These are phyloP conservation scores for Pseudoturritis turrita DNA, from an alignment of 345 rosid species.

Conservation along the genomic window DNA sequence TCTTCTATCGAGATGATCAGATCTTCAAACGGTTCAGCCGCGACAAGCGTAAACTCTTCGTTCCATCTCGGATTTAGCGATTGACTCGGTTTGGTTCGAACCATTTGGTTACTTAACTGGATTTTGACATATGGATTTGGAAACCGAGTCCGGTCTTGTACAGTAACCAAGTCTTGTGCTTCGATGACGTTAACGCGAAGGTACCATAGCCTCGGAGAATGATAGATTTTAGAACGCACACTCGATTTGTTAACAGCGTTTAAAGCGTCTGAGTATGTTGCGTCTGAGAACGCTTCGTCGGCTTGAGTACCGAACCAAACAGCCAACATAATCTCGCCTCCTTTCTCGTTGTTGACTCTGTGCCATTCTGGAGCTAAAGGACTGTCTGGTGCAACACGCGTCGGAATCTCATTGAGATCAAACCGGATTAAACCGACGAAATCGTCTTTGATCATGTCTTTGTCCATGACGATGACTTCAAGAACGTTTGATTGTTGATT, in stretches of 20 bases:
- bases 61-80: conserved; percentile 74
- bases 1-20: conserved; percentile 66
- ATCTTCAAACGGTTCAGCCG: conserved; percentile 89
- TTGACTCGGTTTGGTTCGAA: conserved; percentile 60
- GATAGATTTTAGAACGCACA: conserved; percentile 79
- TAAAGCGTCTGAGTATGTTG: conserved; percentile 80
- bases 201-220: conserved; percentile 92
- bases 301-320: conserved; percentile 99
- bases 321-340: conserved; percentile 85
- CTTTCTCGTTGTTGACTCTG: conserved; percentile 56
- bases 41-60: conserved; percentile 84
- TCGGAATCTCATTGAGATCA: conserved; percentile 67
- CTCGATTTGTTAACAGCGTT: conserved; percentile 46
- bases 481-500: conserved; percentile 57
- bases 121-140: conserved; percentile 73
- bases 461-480: conserved; percentile 73
- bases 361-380: conserved; percentile 97
- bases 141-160: conserved; percentile 49
- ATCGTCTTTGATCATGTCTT: conserved; percentile 71
- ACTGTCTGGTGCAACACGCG: conserved; percentile 76
- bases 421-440: conserved; percentile 61
- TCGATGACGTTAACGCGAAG: conserved; percentile 75
- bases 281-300: conserved; percentile 89
- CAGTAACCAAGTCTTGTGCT: conserved; percentile 67
- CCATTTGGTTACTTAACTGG: conserved; percentile 58